A percentile compares a stretch with the other conserved stretches of the same genome.
phyloP scores from a whole-genome alignment of 768 basidiomycete genomes.

The Boletus edulis region DNA sequence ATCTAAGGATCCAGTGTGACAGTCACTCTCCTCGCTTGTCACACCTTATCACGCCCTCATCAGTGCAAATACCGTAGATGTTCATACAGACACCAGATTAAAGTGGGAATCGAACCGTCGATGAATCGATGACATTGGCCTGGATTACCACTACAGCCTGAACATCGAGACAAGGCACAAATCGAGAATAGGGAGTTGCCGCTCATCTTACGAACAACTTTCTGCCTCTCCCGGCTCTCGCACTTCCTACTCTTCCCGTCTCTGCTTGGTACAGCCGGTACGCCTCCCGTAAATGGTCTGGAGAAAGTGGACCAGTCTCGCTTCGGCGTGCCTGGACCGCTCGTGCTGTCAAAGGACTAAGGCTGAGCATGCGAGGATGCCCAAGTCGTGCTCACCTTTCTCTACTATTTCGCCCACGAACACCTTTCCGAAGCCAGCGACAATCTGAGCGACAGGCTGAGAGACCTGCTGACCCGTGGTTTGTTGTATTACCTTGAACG shows the following conservation, averaged over 20 bases:
- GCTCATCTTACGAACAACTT: constrained; percentile 66
- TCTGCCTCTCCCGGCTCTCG: constrained; percentile 65
- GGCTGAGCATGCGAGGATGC: background rate
- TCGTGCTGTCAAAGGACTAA: constrained; percentile 50
- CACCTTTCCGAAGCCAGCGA: constrained; percentile 87
- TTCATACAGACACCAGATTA: constrained; percentile 2
- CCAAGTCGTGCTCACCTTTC: constrained; percentile 50
- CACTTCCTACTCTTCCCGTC: constrained; percentile 78
- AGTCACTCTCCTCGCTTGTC: background rate
- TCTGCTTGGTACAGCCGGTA: constrained; percentile 81
- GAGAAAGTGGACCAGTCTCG: constrained; percentile 77
- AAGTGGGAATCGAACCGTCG: constrained; percentile 57
- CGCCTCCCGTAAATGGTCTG: constrained; percentile 88
- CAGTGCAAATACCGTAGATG: no score
- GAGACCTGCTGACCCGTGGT: constrained; percentile 79
- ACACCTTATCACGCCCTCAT: background rate
- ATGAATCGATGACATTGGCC: constrained; percentile 52
- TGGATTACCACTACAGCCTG: constrained; percentile 68
- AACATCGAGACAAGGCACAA: background rate
- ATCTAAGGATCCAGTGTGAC: constrained; percentile 7
- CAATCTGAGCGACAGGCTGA: constrained; percentile 82
- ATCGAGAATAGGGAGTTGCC: background rate
- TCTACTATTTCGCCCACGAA: constrained; percentile 93
- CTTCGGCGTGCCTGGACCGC: constrained; percentile 68
- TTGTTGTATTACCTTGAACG: constrained; percentile 74